These are phyloP conservation scores for Tetracladium maxilliforme DNA, from an alignment of 2,329 filamentous ascomycete species.

Conservation along the genomic window DNA sequence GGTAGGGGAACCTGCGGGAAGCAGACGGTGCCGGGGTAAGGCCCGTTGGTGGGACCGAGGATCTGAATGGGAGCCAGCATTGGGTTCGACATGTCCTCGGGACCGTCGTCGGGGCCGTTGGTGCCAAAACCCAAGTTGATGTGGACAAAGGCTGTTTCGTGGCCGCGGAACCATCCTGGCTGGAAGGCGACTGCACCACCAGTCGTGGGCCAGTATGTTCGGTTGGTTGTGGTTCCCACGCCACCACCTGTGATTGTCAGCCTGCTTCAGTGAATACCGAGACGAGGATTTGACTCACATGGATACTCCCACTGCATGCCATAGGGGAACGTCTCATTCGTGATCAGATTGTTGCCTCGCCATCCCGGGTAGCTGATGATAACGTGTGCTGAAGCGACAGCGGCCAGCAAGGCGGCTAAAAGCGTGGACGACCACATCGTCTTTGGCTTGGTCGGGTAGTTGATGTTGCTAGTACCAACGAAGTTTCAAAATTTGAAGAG, in stretches of 20 bases:
- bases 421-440: no score
- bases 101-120: conserved; percentile 45
- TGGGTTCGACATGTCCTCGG: conserved; percentile 72
- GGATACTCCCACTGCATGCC: conserved; percentile 22
- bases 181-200: conserved; percentile 85
- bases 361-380: conserved; percentile 21
- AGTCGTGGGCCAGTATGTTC: conserved; percentile 78
- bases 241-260: conserved; percentile 93
- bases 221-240: conserved; percentile 60
- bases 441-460: no score
- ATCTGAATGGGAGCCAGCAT: conserved; percentile 77
- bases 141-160: conserved; percentile 69
- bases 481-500: no score
- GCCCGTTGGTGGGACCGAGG: conserved; percentile 62
- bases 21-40: conserved; percentile 83
- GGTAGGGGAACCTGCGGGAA: conserved; percentile 82
- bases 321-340: conserved; percentile 17
- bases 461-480: no score
- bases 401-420: no score
- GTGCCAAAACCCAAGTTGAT: conserved; percentile 82
- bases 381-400: conserved; percentile 23
- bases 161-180: conserved; percentile 92
- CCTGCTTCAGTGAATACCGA: conserved; percentile 2
- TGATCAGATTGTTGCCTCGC: conserved; percentile 21
- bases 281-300: conserved; percentile 12